Evolutionary conservation across 164 flowering plant genomes (phyloP), one percentile per base, ranked within the genome.

Genomic region (Magnolia kwangsiensis): DNA sequence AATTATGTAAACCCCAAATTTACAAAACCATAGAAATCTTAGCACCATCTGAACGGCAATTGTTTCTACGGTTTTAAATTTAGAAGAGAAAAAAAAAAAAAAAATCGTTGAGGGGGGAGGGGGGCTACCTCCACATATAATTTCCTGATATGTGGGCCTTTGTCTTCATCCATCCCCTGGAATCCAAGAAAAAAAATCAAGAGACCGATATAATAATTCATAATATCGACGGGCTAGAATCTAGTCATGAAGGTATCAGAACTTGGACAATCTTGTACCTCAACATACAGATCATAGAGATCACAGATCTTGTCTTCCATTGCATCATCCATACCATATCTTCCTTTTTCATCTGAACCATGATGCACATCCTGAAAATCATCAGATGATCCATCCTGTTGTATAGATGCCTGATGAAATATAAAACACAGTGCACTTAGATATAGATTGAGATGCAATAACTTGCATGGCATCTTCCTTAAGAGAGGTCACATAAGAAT

Each of bases 251-350:
- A 50, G 31, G 20, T 24, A 0, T 64, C 19, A 65, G 2, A 80
- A 66, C 1, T 49, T 20, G 9, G 21, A 50, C 19, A 63, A 29
- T 55, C 61, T 72, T 18, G 74, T 85, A 94, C 99, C 86, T 94
- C 98, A 81, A 89, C 90, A 88, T 83, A 96, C 75, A 89, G 89
- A 80, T 96, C 98, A 85, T 92, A 96, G 67, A 96, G 93, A 83
- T 94, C 96, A 82, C 96, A 96, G 64, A 96, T 87, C 81, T 91
- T 94, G 78, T 96, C 97, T 88, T 96, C 98, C 90, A 92, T 59
- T 23, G 86, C 83, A 59, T 86, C 73, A 76, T 92, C 98, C 93
- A 91, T 90, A 55, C 76, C 75, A 75, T 77, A 83, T 77, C 86
- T 90, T 73, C 83, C 84, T 82, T 85, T 96, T 68, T 85, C 98